Evolutionary conservation across 192 early-diverging fungal species (phyloP).

Genomic region (Jimgerdemannia lactiflua): DNA sequence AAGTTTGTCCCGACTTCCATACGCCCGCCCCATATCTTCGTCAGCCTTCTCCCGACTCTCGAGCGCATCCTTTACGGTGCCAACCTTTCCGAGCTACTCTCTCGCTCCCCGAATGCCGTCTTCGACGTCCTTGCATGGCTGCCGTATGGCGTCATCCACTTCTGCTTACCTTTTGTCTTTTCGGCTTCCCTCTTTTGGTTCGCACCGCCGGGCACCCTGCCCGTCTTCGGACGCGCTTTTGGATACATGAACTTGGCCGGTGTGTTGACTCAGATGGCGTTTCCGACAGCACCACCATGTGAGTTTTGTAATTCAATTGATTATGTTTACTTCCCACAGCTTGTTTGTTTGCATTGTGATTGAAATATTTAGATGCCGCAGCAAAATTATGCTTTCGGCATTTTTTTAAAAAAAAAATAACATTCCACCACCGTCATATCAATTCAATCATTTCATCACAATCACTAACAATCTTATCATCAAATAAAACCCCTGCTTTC

Average conservation of each 20-base stretch:
- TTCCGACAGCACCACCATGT: slow-evolving; percentile 71
- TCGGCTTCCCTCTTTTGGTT: slow-evolving; percentile 40
- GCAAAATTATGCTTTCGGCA: no score
- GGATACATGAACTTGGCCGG: slow-evolving; percentile 68
- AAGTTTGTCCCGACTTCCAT: slow-evolving; percentile 45
- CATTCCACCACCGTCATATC: no score
- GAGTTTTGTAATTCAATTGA: slow-evolving; percentile 16
- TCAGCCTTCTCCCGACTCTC: slow-evolving; percentile 59
- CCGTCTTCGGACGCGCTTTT: slow-evolving; percentile 56
- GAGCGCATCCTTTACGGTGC: slow-evolving; percentile 69
- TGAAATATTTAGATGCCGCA: no score
- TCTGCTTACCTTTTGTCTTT: slow-evolving; percentile 60
- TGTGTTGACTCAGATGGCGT: slow-evolving; percentile 63
- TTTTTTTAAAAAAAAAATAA: no score
- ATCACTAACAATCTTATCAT: background rate
- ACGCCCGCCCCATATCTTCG: slow-evolving; percentile 59
- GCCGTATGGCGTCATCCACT: slow-evolving; percentile 75
- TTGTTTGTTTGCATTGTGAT: no score
- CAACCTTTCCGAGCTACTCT: slow-evolving; percentile 59
- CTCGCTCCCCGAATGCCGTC: slow-evolving; percentile 41
- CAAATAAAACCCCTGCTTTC: background rate
- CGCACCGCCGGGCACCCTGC: slow-evolving; percentile 46
- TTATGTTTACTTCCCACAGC: background rate
- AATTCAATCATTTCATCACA: background rate
- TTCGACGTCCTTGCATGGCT: slow-evolving; percentile 66